Base-by-base conservation (phyloP, 2,329 filamentous ascomycete species). In the Pseudogymnoascus sp. region DNA sequence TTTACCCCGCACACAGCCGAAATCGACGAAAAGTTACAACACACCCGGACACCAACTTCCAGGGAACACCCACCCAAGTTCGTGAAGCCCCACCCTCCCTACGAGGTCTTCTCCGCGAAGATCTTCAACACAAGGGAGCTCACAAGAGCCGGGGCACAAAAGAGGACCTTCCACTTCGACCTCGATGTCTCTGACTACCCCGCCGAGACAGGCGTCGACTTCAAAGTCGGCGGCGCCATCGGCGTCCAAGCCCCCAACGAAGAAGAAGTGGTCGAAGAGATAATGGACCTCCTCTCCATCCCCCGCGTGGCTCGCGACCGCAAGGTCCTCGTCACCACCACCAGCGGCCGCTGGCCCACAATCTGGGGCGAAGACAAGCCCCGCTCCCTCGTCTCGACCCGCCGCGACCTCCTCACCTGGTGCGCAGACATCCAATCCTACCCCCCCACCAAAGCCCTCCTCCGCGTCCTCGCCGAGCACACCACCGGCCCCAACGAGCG, bases 161-260 rank as follows among this genome's bases (percentile, higher is more conserved):
- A 99, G 84, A 85, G 93, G 65, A 99, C 95, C 0, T 96, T 93
- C 75, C 95, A 99, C 76, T 97, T 97, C 71, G 95, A 97, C 71
- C 85, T 99, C 50, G 95, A 99, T 71, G 89, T 99, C 60, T 97
- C 93, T 59, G 89, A 96, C 73, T 99, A 99, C 71, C 92, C 95
- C 0, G 83, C 86, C 19, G 91, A 96, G 77, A 89, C 90, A 62
- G 82, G 84, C 60, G 86, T 93, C 4, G 95, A 97, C 73, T 99
- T 97, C 82, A 93, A 93, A 73, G 95, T 99, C 17, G 95, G 95
- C 64, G 95, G 95, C 62, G 95, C 95, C 62, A 93, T 99, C 75
- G 95, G 95, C 40, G 85, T 99, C 64, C 91, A 90, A 73, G 93
- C 93, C 0, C 92, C 92, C 63, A 99, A 97, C 72, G 87, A 91